Base-by-base conservation (phyloP, 495 filamentous ascomycete genomes). In the Penicillium longicatenatum region DNA sequence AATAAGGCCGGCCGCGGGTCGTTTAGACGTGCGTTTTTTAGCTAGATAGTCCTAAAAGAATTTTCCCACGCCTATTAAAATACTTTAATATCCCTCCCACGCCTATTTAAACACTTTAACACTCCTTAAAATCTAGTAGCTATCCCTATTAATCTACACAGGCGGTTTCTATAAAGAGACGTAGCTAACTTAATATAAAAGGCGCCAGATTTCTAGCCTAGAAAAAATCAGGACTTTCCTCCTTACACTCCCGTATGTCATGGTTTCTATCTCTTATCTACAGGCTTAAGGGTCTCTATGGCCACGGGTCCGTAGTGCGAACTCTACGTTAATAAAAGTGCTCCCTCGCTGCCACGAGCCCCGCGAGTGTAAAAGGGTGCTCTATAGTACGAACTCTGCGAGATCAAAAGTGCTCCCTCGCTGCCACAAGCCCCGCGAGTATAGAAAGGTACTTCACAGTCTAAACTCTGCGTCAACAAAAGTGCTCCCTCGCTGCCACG, bases 1-100 rank as follows among this genome's bases (percentile, higher is more conserved):
- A 43, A 19, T 43, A 10, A 43, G 41, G 41, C n/a, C 11, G n/a
- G 41, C 41, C n/a, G 41, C 41, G 41, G 41, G n/a, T 43, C 41
- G 19, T 21, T 43, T 12, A 43, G 41, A 43, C n/a, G 41, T 43
- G 41, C 41, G 41, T 43, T n/a, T 17, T 43, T 20, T 43, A n/a
- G 41, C 41, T 5, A 21, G 6, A 43, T 10, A 35, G 6, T 35
- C 33, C 12, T 12, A 10, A 8, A 35, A 35, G 33, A 35, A 8
- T 35, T 35, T 35, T 35, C 11, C 33, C 6, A 35, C 33, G 33
- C 33, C 33, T 35, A 10, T 35, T 35, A 2, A 35, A 35, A 35
- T 14, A 35, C 33, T 35, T 35, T 10, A 35, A 35, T 10, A 35
- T 10, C 33, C 33, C 33, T 35, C 33, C 8, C 29, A 30, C 29